Base-by-base conservation (phyloP, 331 rosid species). In the Acacia concinna region DNA sequence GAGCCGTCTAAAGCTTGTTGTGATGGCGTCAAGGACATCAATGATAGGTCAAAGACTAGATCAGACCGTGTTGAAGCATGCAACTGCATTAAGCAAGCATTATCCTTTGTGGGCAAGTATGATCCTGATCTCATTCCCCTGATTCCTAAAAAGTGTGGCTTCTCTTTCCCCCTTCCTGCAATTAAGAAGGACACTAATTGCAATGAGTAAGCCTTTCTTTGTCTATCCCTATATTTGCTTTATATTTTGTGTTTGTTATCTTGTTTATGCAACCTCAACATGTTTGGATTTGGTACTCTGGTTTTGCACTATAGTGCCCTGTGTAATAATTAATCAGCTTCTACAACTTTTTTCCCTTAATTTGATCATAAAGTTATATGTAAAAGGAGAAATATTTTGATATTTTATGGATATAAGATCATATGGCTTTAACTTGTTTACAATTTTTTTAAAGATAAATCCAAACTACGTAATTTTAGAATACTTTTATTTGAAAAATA, bases 11-110 rank as follows among this genome's bases (percentile, higher is more conserved):
- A 34, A 13, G 14, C 4, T 0, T 84, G 84, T 37, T 84, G 87
- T 40, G 8, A 11, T 6, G 87, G 79, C 13, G 14, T 72, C 44
- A 84, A 76, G 79, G 1, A 4, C 34, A 8, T 80, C 8, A 17
- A 8, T 28, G 75, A 18, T 0, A 9, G 20, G 0, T 56, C 13
- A 66, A 25, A 1, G 2, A 49, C 1, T 12, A 57, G 63, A 8
- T 1, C 69, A 41, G 78, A 79, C n/a, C 23, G 66, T n/a, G 0
- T 28, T 8, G 71, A 8, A 40, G 51, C 71, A 31, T 79, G 87
- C 28, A 1, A 69, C 11, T 84, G 87, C 73, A 68, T 80, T 31
- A 84, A 84, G 32, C 8, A 76, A 64, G 82, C 28, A 27, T 14
- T 84, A 10, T 12, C 72, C 3, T 0, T 0, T 0, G 1, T 71